A percentile compares a stretch with the other conserved stretches of the same genome.
Conservation (phyloP, 768 basidiomycete genomes). For the Lepiota venenata region DNA sequence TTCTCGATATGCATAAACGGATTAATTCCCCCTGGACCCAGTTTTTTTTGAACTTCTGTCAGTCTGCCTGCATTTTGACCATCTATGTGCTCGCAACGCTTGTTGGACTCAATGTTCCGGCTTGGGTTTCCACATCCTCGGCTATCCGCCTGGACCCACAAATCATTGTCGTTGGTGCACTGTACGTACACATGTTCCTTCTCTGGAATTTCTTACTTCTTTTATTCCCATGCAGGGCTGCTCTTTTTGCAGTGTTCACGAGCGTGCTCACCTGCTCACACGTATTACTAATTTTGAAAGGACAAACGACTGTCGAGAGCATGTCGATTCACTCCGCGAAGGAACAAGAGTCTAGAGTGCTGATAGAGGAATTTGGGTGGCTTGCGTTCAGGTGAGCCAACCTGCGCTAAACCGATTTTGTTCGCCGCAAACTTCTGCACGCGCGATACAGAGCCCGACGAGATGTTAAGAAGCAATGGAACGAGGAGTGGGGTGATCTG, state of each 20-base stretch:
- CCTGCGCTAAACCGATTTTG: neutral
- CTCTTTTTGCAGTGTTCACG: slow-evolving; percentile 72
- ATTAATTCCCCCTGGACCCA: slow-evolving; percentile 23
- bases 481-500: slow-evolving; percentile 78
- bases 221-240: slow-evolving; percentile 42
- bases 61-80: slow-evolving; percentile 58
- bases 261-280: slow-evolving; percentile 54
- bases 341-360: slow-evolving; percentile 53
- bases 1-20: neutral
- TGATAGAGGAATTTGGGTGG: slow-evolving; percentile 50
- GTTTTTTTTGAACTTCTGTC: slow-evolving; percentile 84
- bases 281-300: slow-evolving; percentile 52
- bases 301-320: slow-evolving; percentile 83
- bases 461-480: slow-evolving; percentile 50
- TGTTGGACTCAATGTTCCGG: slow-evolving; percentile 20
- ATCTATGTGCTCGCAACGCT: slow-evolving; percentile 63
- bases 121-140: neutral
- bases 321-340: slow-evolving; percentile 53
- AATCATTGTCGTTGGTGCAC: slow-evolving; percentile 64
- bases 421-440: neutral
- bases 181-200: slow-evolving; percentile 45
- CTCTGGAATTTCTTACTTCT: too few relatives aligned
- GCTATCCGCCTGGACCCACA: slow-evolving; percentile 52
- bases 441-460: slow-evolving; percentile 43
- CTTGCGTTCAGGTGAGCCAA: slow-evolving; percentile 50